Evolutionary conservation across 225 moss, liverwort and hornwort species (phyloP).

Genomic region (Marchantia polymorpha): DNA sequence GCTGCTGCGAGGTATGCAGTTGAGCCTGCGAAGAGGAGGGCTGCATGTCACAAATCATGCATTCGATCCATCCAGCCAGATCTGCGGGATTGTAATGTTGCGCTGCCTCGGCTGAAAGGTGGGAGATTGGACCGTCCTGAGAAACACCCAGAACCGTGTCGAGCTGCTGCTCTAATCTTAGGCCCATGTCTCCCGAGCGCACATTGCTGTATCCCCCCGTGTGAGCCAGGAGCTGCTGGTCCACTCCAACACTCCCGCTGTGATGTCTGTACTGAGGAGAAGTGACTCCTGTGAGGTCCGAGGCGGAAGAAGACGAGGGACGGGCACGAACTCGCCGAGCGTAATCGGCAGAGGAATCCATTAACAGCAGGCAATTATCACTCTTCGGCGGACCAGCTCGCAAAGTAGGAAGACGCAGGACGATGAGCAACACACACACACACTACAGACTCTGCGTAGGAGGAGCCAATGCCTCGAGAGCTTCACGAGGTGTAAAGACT

Average conservation of each 20-base stretch:
- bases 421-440: neutral
- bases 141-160: conserved; percentile 16
- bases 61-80: conserved; percentile 65
- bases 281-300: neutral
- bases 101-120: conserved; percentile 1
- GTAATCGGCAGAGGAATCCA: conserved; percentile 25
- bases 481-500: neutral
- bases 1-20: conserved; percentile 29
- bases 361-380: conserved; percentile 3
- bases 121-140: neutral
- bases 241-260: neutral
- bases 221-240: conserved; percentile 3
- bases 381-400: neutral
- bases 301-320: neutral
- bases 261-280: conserved; percentile 14
- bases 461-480: neutral
- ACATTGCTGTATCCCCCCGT: conserved; percentile 2
- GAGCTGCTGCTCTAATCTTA: conserved; percentile 10
- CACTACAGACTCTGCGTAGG: neutral
- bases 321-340: conserved; percentile 16
- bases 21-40: conserved; percentile 21
- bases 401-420: neutral
- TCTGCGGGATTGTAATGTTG: conserved; percentile 25
- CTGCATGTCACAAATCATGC: conserved; percentile 80
- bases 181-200: conserved; percentile 10